Base-by-base conservation (phyloP, 768 basidiomycete species). In the Termitomyces sp. region DNA sequence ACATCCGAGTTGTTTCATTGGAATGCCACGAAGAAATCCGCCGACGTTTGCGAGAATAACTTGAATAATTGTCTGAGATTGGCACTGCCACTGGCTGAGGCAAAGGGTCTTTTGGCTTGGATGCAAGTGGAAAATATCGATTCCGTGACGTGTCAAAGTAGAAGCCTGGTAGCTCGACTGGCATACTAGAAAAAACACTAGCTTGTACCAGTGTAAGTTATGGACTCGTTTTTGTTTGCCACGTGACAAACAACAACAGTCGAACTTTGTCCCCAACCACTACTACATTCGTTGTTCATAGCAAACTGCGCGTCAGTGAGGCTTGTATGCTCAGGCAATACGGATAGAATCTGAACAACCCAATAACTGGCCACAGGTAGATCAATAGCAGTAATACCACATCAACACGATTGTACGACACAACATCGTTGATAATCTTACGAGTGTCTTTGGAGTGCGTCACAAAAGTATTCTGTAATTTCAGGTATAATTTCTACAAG, bases 41-140 rank as follows among this genome's bases (percentile, higher is more conserved):
- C 23, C 59, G 59, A 19, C 59, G 45, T 61, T 59, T 63, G 51
- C 55, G 59, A 32, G 43, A 45, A 12, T 48, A 27, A 4, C 42
- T 41, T 32, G 39, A 35, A 30, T 43, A 9, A 35, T 53, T 43
- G n/a, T 52, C 51, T 9, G 39, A 44, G 32, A 25, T 39, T 35
- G 28, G 25, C 25, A 9, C 37, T 32, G 35, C 37, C 11, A 35
- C 32, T 45, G 55, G 49, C 28, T 60, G 51, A 46, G 59, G 23
- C 30, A 60, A 39, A 9, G 27, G 16, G 10, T 44, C 44, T 52
- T 66, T 68, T 39, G 72, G 76, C 39, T 67, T 71, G 1, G 78
- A 78, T 23, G 78, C 73, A 12, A 76, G 34, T 23, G 84, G 80
- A 61, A 85, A 86, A 65, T 86, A 86, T 10, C 84, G 76, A 40